A percentile compares a stretch with the other conserved stretches of the same genome.
phyloP scores from a whole-genome alignment of 495 filamentous ascomycete genomes.

The Tuber magnatum region DNA sequence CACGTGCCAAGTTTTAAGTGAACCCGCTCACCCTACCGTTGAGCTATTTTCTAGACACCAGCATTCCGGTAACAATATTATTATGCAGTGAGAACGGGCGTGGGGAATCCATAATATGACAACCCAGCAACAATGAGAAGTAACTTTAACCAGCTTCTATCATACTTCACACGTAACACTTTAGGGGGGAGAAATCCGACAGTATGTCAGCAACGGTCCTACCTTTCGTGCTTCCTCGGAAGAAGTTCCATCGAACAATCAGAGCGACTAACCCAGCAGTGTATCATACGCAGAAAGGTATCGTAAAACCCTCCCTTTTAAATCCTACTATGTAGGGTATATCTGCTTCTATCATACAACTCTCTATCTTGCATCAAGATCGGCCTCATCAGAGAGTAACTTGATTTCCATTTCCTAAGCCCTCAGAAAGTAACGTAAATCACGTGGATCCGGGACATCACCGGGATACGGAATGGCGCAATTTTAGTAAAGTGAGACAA shows the following conservation, averaged over 20 bases:
- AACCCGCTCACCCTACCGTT: not conserved
- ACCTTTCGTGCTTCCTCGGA: not conserved
- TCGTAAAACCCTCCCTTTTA: not conserved
- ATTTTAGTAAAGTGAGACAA: no score
- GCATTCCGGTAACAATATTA: not conserved
- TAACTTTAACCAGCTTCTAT: not conserved
- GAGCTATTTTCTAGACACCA: not conserved
- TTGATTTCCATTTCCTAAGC: not conserved
- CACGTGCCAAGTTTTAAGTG: not conserved
- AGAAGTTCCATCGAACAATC: not conserved
- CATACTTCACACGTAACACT: not conserved
- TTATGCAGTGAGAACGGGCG: not conserved
- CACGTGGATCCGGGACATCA: no score
- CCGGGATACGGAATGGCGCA: no score
- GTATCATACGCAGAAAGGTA: not conserved
- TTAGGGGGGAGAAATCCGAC: not conserved
- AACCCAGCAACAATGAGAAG: not conserved
- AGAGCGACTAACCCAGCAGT: not conserved
- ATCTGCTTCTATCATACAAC: not conserved
- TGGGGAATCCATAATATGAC: not conserved
- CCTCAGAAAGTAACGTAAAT: no score
- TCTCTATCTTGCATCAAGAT: not conserved
- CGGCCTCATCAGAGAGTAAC: not conserved
- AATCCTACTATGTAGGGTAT: not conserved
- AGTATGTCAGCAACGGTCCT: not conserved